Conservation (phyloP, 805 yeast genomes). For the Blastobotrys chiropterorum region DNA sequence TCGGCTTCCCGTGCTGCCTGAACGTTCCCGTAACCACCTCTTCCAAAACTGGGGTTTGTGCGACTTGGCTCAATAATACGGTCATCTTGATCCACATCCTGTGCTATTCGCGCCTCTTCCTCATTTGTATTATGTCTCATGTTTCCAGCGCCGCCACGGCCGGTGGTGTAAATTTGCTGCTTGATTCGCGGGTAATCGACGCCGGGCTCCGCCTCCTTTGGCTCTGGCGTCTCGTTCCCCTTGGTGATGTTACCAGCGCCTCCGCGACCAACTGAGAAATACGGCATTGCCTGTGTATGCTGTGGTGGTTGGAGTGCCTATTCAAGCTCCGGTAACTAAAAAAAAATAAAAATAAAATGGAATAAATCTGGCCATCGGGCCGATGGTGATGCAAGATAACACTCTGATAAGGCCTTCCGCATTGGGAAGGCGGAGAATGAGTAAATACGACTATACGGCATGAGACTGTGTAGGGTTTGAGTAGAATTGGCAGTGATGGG, state of each 20-base stretch:
- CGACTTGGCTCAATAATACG: slow-evolving; percentile 38
- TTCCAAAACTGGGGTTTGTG: slow-evolving; percentile 40
- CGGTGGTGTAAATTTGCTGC: slow-evolving; percentile 55
- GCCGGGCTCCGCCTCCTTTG: slow-evolving; percentile 49
- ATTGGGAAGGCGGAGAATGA: no score
- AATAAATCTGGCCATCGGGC: no score
- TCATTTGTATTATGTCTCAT: slow-evolving; percentile 58
- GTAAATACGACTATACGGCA: no score
- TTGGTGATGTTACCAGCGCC: slow-evolving; percentile 66
- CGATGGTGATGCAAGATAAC: no score
- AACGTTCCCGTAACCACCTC: slow-evolving; percentile 64
- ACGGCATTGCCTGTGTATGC: neutral
- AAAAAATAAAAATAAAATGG: no score
- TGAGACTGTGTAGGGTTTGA: no score
- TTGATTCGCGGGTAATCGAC: slow-evolving; percentile 52
- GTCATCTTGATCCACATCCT: slow-evolving; percentile 50
- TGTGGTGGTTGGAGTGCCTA: neutral
- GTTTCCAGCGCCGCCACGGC: slow-evolving; percentile 76
- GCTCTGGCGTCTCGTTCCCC: slow-evolving; percentile 41
- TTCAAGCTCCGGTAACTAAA: neutral
- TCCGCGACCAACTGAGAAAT: slow-evolving; percentile 69
- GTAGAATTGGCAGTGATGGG: no score
- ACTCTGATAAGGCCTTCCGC: no score
- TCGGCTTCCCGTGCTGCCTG: slow-evolving; percentile 26
- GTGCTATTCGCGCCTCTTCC: slow-evolving; percentile 52